These are phyloP conservation scores for Aethionema arabicum DNA, from an alignment of 345 rosid genomes.

Conservation along the genomic window DNA sequence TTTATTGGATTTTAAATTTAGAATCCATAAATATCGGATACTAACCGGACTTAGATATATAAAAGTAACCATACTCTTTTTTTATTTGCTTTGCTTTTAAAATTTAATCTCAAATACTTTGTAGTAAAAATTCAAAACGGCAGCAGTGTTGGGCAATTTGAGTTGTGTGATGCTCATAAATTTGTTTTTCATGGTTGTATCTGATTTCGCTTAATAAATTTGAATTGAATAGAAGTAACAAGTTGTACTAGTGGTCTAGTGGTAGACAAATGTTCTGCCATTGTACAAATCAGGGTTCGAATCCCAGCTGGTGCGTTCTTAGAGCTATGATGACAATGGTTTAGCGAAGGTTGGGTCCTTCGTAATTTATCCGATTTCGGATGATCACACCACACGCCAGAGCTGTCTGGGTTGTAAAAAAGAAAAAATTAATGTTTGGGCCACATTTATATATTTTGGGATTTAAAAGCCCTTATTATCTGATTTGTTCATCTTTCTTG, in stretches of 20 bases:
- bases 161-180: no score
- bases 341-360: conserved; percentile 13
- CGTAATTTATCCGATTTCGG: conserved; percentile 3
- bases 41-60: no score
- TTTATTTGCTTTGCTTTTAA: no score
- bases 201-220: background rate
- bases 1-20: no score
- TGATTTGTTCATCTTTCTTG: no score
- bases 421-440: conserved; percentile 14
- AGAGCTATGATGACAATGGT: conserved; percentile 8
- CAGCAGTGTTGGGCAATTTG: no score
- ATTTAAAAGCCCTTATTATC: no score
- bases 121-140: no score
- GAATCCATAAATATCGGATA: no score
- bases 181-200: background rate
- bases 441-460: background rate
- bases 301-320: conserved; percentile 65
- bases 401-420: no score
- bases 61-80: no score
- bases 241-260: conserved; percentile 49
- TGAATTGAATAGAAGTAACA: background rate
- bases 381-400: background rate
- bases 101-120: no score
- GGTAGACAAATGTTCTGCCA: conserved; percentile 67
- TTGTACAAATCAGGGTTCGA: conserved; percentile 81